These are phyloP conservation scores for Acacia melanoxylon DNA, from an alignment of 306 rosid species.

Conservation along the genomic window DNA sequence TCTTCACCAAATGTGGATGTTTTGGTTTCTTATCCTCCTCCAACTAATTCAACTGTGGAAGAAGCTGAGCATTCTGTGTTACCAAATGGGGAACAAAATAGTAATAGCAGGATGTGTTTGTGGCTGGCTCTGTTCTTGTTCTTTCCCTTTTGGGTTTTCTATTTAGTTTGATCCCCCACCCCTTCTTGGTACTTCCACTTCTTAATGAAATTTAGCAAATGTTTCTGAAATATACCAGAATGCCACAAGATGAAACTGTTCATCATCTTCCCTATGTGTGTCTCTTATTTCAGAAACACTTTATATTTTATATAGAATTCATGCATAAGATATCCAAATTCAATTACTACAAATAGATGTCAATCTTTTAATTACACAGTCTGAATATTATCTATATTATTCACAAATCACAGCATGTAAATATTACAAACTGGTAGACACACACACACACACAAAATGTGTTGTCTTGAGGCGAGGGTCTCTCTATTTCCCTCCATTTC, in stretches of 20 bases:
- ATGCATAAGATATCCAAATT: neutral
- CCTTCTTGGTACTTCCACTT: neutral
- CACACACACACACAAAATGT: too few species aligned
- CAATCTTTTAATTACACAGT: too few species aligned
- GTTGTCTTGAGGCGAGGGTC: too few species aligned
- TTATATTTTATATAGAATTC: neutral
- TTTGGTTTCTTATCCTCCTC: neutral
- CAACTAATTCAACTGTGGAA: neutral
- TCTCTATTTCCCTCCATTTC: too few species aligned
- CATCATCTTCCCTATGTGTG: too few species aligned
- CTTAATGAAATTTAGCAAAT: neutral
- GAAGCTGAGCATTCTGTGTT: neutral
- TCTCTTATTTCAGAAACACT: too few species aligned
- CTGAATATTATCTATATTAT: too few species aligned
- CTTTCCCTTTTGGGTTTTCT: neutral
- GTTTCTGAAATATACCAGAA: neutral
- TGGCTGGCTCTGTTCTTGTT: slow-evolving; percentile 13
- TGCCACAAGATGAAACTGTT: too few species aligned
- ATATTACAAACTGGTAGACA: too few species aligned
- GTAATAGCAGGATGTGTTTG: neutral
- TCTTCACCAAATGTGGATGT: neutral
- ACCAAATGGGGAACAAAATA: neutral
- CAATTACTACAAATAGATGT: too few species aligned
- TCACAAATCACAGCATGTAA: too few species aligned
- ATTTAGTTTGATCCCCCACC: too few species aligned